Percentiles rank a stretch among this genome's conserved stretches.
These are phyloP conservation scores for Chenopodium quinoa DNA, from an alignment of 148 eudicot species.

Conservation along the genomic window DNA sequence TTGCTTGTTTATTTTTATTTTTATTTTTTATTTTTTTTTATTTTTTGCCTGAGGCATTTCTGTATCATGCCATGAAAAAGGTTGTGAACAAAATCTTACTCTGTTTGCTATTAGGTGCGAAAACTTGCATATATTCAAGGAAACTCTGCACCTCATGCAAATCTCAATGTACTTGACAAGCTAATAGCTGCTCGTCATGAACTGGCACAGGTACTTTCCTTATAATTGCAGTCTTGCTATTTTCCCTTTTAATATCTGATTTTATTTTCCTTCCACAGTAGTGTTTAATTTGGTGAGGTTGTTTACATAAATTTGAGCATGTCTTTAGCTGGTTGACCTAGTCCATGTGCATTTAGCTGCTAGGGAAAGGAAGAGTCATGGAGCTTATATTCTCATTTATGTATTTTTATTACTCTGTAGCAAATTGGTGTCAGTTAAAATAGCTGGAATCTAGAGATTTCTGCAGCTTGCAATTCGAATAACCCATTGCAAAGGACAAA, in stretches of 20 bases:
- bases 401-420: neutral
- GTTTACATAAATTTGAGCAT: neutral
- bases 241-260: neutral
- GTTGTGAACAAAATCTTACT: neutral
- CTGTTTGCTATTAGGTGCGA: conserved; percentile 58
- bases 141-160: conserved; percentile 79
- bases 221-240: conserved; percentile 1
- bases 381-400: neutral
- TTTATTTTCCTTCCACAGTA: neutral
- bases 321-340: neutral
- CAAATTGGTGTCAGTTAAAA: neutral
- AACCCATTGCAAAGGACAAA: neutral
- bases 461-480: conserved; percentile 5
- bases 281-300: neutral
- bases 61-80: neutral
- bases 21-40: too few species aligned
- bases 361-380: neutral
- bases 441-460: neutral
- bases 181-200: conserved; percentile 91
- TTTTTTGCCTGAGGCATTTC: neutral
- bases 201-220: conserved; percentile 64
- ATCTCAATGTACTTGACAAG: conserved; percentile 87
- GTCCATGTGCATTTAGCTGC: neutral
- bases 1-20: neutral
- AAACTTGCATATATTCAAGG: conserved; percentile 76